These are phyloP conservation scores for Daldinia sp. DNA, from an alignment of 2,329 filamentous ascomycete species.

Conservation along the genomic window DNA sequence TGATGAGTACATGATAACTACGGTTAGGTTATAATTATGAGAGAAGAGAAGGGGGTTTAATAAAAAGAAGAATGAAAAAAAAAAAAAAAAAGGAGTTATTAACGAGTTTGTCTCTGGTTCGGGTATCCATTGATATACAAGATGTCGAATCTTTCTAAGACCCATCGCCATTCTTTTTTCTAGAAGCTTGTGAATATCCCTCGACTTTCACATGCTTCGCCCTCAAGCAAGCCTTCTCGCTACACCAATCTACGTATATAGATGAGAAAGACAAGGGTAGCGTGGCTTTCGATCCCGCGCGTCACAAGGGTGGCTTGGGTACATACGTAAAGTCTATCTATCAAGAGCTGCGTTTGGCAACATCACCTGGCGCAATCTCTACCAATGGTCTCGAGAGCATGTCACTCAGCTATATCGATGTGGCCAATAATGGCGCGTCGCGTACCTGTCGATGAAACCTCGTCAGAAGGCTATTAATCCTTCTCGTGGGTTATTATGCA, in stretches of 20 bases:
- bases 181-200: not conserved
- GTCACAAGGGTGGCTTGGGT: constrained; percentile 19
- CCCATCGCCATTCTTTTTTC: not conserved
- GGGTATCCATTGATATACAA: not conserved
- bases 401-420: constrained; percentile 24
- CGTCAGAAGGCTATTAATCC: constrained; percentile 33
- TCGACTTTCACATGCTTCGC: constrained; percentile 33
- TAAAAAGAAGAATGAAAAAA: not conserved
- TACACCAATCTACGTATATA: not conserved
- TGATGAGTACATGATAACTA: not conserved
- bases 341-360: constrained; percentile 31
- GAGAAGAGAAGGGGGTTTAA: constrained; percentile 1
- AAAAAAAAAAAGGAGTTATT: not conserved
- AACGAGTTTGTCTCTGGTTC: not conserved
- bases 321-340: constrained; percentile 7
- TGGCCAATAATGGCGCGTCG: constrained; percentile 28
- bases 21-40: not conserved
- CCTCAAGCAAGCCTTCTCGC: not conserved
- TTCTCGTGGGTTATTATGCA: constrained; percentile 19
- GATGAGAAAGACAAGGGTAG: constrained; percentile 10
- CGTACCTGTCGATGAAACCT: constrained; percentile 18
- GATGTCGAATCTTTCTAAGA: not conserved
- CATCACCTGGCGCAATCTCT: constrained; percentile 33
- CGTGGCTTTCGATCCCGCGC: constrained; percentile 19
- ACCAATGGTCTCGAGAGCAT: constrained; percentile 26